Conservation (phyloP, 768 basidiomycete genomes). For the Trametes cingulata region DNA sequence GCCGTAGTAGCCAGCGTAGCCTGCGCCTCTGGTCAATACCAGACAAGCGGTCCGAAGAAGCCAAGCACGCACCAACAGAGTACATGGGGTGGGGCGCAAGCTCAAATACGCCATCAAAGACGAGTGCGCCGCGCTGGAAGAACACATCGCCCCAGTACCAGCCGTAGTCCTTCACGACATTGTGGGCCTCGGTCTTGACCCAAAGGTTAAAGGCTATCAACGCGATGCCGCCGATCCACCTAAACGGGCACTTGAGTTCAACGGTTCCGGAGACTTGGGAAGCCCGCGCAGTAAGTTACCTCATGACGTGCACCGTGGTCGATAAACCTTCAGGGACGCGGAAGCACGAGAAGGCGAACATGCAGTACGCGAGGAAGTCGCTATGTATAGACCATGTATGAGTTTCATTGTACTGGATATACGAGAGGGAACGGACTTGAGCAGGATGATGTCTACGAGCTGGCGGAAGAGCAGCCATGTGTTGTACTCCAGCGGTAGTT, state of each 20-base stretch:
- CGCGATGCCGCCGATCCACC: conserved; percentile 85
- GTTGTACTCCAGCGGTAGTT: conserved; percentile 91
- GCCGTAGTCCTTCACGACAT: conserved; percentile 96
- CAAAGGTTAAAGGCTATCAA: conserved; percentile 95
- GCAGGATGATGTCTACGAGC: conserved; percentile 91
- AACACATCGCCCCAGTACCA: conserved; percentile 98
- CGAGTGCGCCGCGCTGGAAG: conserved; percentile 88
- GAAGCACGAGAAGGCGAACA: conserved; percentile 94
- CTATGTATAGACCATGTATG: conserved; percentile 39
- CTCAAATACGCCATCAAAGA: conserved; percentile 98
- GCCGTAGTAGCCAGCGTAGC: conserved; percentile 98
- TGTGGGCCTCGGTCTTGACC: conserved; percentile 98
- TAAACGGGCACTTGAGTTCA: conserved; percentile 32
- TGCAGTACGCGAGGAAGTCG: conserved; percentile 91
- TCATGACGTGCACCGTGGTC: conserved; percentile 68
- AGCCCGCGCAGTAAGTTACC: conserved; percentile 44
- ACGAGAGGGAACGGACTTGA: conserved; percentile 66
- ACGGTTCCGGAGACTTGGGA: not conserved
- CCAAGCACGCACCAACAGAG: conserved; percentile 60
- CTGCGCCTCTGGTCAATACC: conserved; percentile 37
- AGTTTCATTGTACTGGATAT: not conserved
- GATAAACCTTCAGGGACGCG: conserved; percentile 82
- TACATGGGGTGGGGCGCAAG: conserved; percentile 95
- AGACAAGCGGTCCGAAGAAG: not conserved
- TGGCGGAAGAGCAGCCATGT: conserved; percentile 96